A percentile compares a stretch with the other conserved stretches of the same genome.
Evolutionary conservation across 345 rosid species (phyloP).

Genomic region (Streptanthus diversifolius): DNA sequence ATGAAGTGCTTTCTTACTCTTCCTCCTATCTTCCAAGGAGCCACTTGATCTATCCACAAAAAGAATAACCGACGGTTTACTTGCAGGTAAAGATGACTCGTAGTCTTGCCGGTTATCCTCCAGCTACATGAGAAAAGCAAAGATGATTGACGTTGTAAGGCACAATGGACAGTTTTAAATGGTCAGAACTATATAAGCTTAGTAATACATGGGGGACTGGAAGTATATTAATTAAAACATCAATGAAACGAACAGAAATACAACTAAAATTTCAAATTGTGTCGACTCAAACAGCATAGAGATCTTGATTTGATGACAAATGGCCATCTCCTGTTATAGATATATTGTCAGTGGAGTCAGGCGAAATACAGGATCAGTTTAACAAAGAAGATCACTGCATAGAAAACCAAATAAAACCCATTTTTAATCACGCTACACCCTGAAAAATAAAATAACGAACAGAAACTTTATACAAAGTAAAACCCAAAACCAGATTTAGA

Average conservation of each 20-base stretch:
- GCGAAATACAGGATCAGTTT: neutral
- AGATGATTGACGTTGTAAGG: slow-evolving; percentile 6
- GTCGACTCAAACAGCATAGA: neutral
- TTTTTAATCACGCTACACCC: neutral
- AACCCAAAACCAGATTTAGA: neutral
- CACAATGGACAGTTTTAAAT: neutral
- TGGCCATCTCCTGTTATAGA: neutral
- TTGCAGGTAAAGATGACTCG: slow-evolving; percentile 55
- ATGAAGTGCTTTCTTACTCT: slow-evolving; percentile 62
- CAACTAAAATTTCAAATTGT: neutral
- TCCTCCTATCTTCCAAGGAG: slow-evolving; percentile 49
- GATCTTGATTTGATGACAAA: slow-evolving; percentile 1
- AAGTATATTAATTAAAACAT: neutral
- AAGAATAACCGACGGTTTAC: slow-evolving; percentile 69
- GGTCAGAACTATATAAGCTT: slow-evolving; percentile 7
- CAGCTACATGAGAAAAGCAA: slow-evolving; percentile 48
- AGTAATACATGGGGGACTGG: neutral
- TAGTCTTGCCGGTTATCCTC: slow-evolving; percentile 47
- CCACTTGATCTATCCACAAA: slow-evolving; percentile 81
- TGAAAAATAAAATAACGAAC: neutral
- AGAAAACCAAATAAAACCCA: neutral
- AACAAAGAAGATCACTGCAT: neutral
- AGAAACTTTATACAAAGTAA: neutral
- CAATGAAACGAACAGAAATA: neutral
- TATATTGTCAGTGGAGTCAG: neutral